phyloP scores from a whole-genome alignment of 306 rosid species.

The Rosa rugosa region DNA sequence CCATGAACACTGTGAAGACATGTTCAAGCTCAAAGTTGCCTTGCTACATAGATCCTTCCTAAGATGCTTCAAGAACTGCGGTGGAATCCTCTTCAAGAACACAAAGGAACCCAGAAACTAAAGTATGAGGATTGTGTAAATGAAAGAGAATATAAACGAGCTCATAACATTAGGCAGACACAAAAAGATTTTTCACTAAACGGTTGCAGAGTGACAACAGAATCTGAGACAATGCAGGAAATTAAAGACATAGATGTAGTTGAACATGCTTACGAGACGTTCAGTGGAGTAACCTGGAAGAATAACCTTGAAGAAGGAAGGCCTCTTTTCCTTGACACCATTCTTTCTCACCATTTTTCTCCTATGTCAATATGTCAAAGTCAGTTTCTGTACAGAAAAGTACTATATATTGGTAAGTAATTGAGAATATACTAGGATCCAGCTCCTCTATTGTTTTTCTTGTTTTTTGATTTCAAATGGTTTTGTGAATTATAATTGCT shows the following conservation, averaged over 20 bases:
- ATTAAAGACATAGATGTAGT: not conserved
- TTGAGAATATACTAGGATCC: too few relatives aligned
- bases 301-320: slow-evolving; percentile 6
- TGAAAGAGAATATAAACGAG: not conserved
- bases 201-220: not conserved
- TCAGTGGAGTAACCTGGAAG: not conserved
- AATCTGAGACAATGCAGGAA: not conserved
- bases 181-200: not conserved
- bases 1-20: not conserved
- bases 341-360: slow-evolving; percentile 1
- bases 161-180: not conserved
- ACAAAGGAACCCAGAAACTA: not conserved
- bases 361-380: not conserved
- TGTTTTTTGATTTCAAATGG: not conserved
- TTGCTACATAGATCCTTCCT: slow-evolving; percentile 2
- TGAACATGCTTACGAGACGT: not conserved
- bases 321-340: not conserved
- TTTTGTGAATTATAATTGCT: not conserved
- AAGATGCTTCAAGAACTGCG: slow-evolving; percentile 3
- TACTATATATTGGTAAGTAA: not conserved
- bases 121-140: not conserved
- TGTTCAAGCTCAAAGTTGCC: slow-evolving; percentile 5
- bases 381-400: not conserved
- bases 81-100: slow-evolving; percentile 18
- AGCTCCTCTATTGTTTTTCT: not conserved